Evolutionary conservation across 192 early-diverging fungal genomes (phyloP).

Genomic region (Linnemannia schmuckeri): DNA sequence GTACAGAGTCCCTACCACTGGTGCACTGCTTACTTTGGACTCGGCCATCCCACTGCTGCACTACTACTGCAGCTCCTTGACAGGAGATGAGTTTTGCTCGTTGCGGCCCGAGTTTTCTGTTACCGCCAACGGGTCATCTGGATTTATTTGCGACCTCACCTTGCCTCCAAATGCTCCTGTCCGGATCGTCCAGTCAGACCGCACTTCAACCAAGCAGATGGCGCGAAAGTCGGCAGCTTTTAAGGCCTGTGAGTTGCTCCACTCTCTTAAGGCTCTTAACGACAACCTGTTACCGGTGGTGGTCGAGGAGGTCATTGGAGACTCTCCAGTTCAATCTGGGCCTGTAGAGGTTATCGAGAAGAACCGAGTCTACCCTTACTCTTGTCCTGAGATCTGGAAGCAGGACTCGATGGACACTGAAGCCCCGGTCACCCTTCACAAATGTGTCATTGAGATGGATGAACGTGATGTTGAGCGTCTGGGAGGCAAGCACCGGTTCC

Average conservation of each 20-base stretch:
- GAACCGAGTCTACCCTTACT: slow-evolving; percentile 31
- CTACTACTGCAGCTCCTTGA: slow-evolving; percentile 81
- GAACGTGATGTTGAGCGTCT: slow-evolving; percentile 28
- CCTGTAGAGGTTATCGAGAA: slow-evolving; percentile 14
- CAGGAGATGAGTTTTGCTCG: slow-evolving; percentile 70
- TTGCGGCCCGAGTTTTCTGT: slow-evolving; percentile 67
- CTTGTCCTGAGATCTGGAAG: slow-evolving; percentile 59
- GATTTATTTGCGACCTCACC: slow-evolving; percentile 63
- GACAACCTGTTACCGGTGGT: slow-evolving; percentile 77
- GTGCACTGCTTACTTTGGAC: slow-evolving; percentile 78
- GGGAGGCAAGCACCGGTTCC: slow-evolving; percentile 45
- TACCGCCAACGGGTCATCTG: slow-evolving; percentile 35
- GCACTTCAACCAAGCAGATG: slow-evolving; percentile 66
- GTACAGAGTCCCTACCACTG: slow-evolving; percentile 73
- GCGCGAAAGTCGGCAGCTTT: slow-evolving; percentile 82
- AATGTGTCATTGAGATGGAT: slow-evolving; percentile 49
- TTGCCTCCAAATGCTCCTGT: slow-evolving; percentile 77
- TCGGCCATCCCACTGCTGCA: slow-evolving; percentile 75
- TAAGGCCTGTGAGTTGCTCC: slow-evolving; percentile 78
- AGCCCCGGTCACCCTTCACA: slow-evolving; percentile 24
- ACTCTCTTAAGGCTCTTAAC: slow-evolving; percentile 76
- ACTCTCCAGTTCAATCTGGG: slow-evolving; percentile 7
- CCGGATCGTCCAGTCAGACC: slow-evolving; percentile 63
- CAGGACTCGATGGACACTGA: not conserved
- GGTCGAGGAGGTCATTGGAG: slow-evolving; percentile 25